Evolutionary conservation across 208 protist species (phyloP), one percentile per base, ranked within the genome.

Genomic region (Acanthamoeba sp.): DNA sequence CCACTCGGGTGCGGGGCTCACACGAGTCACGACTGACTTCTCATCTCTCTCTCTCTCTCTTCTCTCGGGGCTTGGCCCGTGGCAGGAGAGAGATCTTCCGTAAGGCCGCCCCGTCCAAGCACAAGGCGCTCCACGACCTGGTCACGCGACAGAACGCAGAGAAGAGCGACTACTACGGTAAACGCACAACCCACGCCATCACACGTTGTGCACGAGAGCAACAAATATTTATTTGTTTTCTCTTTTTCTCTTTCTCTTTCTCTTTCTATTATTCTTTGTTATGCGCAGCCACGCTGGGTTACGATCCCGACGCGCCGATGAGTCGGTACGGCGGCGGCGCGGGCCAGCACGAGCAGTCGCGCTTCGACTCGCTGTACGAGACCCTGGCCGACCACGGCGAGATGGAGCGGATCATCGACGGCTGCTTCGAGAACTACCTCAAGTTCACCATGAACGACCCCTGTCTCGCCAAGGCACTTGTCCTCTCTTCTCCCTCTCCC

Each of bases 381-480:
- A 64, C 55, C 24, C 32, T 91, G 34, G 18, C 85, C 57, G 50
- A 64, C 32, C 85, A 91, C 57, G 85, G 85, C 38, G 85, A 91
- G 57, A 73, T 64, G n/a, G 85, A 71, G 16, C 48, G 85, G 7
- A 91, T 91, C 50, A 91, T 91, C 85, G 85, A 91, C 4, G 85
- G 85, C 22, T 91, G 85, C 59, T 91, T 91, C 22, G 85, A 91
- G 55, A 91, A 91, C 57, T 91, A 91, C 38, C 85, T 73, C 38
- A 91, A 91, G 32, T 71, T 91, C 36, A 50, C 59, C 50, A 18
- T 91, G n/a, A 87, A 87, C 78, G 78, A 87, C 45, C 78, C 78
- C 10, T 87, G 78, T 10, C 78, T 87, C 7, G 78, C 78, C 78
- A 87, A 87, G 78, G 78, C 27, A 45, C 69, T 34, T 69, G 12